Base-by-base conservation (phyloP, 305 asterid genomes). In the Fraxinus sp. region DNA sequence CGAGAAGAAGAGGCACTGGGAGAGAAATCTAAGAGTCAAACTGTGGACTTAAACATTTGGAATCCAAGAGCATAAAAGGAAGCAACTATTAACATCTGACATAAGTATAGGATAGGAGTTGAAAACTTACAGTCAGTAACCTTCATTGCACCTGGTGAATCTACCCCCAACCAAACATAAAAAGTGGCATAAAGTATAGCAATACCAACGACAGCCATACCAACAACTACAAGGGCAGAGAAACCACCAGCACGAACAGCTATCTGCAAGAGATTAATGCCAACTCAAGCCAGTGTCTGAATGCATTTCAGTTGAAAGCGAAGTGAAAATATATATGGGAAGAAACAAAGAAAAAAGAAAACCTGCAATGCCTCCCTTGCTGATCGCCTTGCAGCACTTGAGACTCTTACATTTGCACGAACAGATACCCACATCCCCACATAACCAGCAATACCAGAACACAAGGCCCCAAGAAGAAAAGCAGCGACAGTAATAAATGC, bases 361-460 rank as follows among this genome's bases (percentile, higher is more conserved):
- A 92, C 98, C 98, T 93, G 99, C 88, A 97, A 88, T 55, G 99
- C 98, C 91, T 97, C 99, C 84, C 98, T 91, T 36, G 97, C 94
- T 41, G 99, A 97, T 80, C 98, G 92, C 85, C 99, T 91, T 85
- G 99, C 99, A 66, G 99, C 99, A 93, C 99, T 95, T 74, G 99
- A 88, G 79, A 95, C 99, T 80, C 99, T 92, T 80, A 97, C 99
- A 91, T 97, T 97, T 80, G 99, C 99, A 78, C 99, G 97, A 79
- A 97, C 98, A 78, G 99, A 97, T 79, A 97, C 99, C 99, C 99
- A 97, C 99, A 97, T 97, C 71, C 99, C 99, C 66, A 93, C 98
- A 83, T 95, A 97, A 80, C 99, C 99, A 91, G 99, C 98, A 83
- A 93, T 80, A 68, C 99, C 99, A 83, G 99, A 97, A 88, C 99